These are phyloP conservation scores for Pseudogymnoascus sp. DNA, from an alignment of 2,329 filamentous ascomycete genomes.

Conservation along the genomic window DNA sequence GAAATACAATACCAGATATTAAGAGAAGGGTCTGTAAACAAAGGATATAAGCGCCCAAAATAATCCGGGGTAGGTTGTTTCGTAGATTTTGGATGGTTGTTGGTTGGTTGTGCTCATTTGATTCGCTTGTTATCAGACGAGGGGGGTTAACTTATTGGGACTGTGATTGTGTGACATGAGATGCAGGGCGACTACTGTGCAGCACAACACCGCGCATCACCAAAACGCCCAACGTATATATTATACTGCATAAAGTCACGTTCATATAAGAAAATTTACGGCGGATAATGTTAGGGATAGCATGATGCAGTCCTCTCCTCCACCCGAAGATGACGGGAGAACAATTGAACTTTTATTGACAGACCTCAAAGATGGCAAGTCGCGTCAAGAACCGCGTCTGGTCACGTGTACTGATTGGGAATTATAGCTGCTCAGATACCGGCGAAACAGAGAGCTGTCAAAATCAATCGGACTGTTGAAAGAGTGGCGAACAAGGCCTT, in stretches of 20 bases:
- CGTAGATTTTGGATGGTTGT: not conserved
- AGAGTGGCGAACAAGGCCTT: conserved; percentile 54
- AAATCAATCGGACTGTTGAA: conserved; percentile 56
- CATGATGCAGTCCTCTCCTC: conserved; percentile 4
- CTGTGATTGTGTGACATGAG: not conserved
- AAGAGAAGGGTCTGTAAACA: not conserved
- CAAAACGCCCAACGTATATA: conserved; percentile 1
- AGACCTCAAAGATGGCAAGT: conserved; percentile 24
- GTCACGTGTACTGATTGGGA: conserved; percentile 1
- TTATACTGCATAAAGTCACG: not conserved
- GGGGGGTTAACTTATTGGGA: not conserved
- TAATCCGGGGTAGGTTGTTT: not conserved
- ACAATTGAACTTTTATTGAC: conserved; percentile 16
- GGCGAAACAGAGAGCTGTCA: conserved; percentile 55
- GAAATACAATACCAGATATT: not conserved
- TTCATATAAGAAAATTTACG: not conserved
- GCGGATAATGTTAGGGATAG: not conserved
- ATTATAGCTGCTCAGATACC: conserved; percentile 47
- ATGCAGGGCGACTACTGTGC: not conserved
- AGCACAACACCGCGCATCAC: not conserved
- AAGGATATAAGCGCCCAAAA: conserved; percentile 1
- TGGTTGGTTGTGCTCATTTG: not conserved
- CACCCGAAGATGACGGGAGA: not conserved
- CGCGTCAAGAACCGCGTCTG: conserved; percentile 16
- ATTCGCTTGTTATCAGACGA: conserved; percentile 10